A percentile compares a stretch with the other conserved stretches of the same genome.
These are phyloP conservation scores for Coriolopsis trogii DNA, from an alignment of 1,284 basidiomycete genomes.

Conservation along the genomic window DNA sequence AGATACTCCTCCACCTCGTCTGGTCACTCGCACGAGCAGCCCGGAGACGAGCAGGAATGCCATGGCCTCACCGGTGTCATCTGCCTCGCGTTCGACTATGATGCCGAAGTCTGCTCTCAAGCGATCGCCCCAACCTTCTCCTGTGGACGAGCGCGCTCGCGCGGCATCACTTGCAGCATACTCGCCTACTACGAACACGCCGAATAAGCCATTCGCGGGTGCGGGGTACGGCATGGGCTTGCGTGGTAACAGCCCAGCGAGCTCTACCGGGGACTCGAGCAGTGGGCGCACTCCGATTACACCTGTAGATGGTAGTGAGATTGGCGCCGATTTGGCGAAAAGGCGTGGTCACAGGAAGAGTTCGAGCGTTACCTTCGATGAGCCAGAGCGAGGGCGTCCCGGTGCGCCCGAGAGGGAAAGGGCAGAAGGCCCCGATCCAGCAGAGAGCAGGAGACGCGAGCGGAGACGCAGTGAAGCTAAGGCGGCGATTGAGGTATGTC, in stretches of 20 bases:
- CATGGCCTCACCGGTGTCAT: not conserved
- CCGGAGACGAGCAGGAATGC: slow-evolving; percentile 9
- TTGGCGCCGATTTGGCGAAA: slow-evolving; percentile 40
- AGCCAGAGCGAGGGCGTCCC: slow-evolving; percentile 27
- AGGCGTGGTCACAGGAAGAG: slow-evolving; percentile 44
- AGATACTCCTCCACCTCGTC: slow-evolving; percentile 13
- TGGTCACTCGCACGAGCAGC: slow-evolving; percentile 11
- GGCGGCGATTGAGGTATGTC: slow-evolving; percentile 75
- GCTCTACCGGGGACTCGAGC: slow-evolving; percentile 79
- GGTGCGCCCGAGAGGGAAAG: slow-evolving; percentile 36
- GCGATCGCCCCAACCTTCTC: slow-evolving; percentile 12
- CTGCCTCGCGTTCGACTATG: slow-evolving; percentile 5
- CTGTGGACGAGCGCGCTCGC: slow-evolving; percentile 11
- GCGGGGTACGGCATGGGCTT: slow-evolving; percentile 14
- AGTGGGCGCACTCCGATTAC: slow-evolving; percentile 71
- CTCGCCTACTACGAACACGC: slow-evolving; percentile 12
- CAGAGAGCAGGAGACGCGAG: slow-evolving; percentile 61
- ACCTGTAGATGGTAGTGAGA: slow-evolving; percentile 73
- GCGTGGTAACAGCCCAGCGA: slow-evolving; percentile 67
- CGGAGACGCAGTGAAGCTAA: slow-evolving; percentile 74
- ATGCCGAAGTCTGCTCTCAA: slow-evolving; percentile 21
- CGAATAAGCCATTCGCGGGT: slow-evolving; percentile 49
- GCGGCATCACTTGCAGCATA: slow-evolving; percentile 13
- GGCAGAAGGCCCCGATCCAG: slow-evolving; percentile 43
- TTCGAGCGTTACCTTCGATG: slow-evolving; percentile 62